These are phyloP conservation scores for Melampsora larici-populina DNA, from an alignment of 1,284 basidiomycete genomes.

Conservation along the genomic window DNA sequence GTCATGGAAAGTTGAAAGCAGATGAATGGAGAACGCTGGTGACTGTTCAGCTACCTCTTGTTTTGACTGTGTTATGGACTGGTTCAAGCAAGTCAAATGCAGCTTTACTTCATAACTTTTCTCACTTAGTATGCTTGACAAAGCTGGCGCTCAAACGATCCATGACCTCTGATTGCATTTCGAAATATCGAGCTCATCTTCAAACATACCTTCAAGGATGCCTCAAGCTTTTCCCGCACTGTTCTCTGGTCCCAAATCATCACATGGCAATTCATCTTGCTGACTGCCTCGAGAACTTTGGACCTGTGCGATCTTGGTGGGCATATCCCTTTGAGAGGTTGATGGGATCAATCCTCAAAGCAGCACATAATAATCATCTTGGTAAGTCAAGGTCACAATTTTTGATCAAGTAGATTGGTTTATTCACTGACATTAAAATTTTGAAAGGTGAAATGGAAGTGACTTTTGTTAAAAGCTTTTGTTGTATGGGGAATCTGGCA, in stretches of 20 bases:
- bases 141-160: conserved; percentile 18
- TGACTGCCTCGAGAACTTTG: conserved; percentile 30
- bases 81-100: neutral
- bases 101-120: conserved; percentile 14
- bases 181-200: conserved; percentile 6
- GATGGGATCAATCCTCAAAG: conserved; percentile 25
- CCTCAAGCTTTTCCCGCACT: neutral
- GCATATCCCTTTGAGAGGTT: conserved; percentile 25
- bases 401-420: neutral
- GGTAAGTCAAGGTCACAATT: conserved; percentile 10
- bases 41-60: conserved; percentile 15
- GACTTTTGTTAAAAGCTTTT: conserved; percentile 36
- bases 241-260: conserved; percentile 25
- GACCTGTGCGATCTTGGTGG: conserved; percentile 24
- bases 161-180: conserved; percentile 9
- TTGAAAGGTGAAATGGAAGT: conserved; percentile 24
- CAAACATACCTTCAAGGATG: conserved; percentile 15
- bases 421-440: neutral
- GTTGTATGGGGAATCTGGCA: neutral
- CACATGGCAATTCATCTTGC: conserved; percentile 38
- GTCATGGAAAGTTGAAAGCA: conserved; percentile 33
- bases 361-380: conserved; percentile 12
- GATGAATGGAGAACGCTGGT: conserved; percentile 42
- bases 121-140: conserved; percentile 18
- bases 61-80: conserved; percentile 20